Percentiles rank a stretch among this genome's conserved stretches.
phyloP scores from a whole-genome alignment of 371 early-diverging fungal genomes.

The Mucor velutinosus region DNA sequence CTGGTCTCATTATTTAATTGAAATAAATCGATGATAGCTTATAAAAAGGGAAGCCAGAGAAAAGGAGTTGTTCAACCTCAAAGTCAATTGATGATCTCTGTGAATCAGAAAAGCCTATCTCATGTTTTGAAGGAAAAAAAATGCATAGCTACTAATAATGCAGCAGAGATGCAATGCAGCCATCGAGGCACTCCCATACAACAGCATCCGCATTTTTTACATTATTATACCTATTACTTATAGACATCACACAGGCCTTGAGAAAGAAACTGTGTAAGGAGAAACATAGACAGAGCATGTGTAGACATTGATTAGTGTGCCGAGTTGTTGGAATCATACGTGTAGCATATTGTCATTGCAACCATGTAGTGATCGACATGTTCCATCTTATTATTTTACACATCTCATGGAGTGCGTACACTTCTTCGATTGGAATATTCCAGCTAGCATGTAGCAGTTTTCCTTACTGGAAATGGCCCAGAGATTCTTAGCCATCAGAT shows the following conservation, averaged over 20 bases:
- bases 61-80: too few relatives aligned
- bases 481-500: not conserved
- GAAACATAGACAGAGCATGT: not conserved
- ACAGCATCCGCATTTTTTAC: too few relatives aligned
- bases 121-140: too few relatives aligned
- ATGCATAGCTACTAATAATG: too few relatives aligned
- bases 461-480: too few relatives aligned
- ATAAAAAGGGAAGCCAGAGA: too few relatives aligned
- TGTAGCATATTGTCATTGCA: not conserved
- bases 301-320: not conserved
- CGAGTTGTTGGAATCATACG: slow-evolving; percentile 2
- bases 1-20: not conserved
- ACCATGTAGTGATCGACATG: not conserved
- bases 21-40: not conserved
- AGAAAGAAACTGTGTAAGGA: not conserved
- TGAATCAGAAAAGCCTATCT: too few relatives aligned
- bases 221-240: too few relatives aligned
- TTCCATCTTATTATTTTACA: not conserved
- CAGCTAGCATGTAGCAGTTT: not conserved
- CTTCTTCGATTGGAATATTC: not conserved
- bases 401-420: not conserved
- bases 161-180: too few relatives aligned
- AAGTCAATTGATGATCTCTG: too few relatives aligned
- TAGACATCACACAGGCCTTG: too few relatives aligned
- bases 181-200: too few relatives aligned